phyloP scores from a whole-genome alignment of 441 rosid genomes.

The Sinapis alba region DNA sequence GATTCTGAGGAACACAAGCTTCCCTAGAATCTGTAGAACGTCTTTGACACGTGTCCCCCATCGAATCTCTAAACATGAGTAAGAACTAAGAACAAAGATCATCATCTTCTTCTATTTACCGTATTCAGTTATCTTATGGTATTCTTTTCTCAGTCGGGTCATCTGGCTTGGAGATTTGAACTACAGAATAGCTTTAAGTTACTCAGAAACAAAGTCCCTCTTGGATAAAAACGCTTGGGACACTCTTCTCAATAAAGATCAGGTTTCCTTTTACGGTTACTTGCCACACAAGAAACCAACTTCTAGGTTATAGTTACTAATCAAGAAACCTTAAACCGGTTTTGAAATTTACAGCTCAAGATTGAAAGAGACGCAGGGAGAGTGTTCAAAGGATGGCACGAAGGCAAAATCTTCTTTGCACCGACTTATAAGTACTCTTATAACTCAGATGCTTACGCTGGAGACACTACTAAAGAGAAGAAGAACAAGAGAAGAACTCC shows the following conservation, averaged over 20 bases:
- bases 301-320: neutral
- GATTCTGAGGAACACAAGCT: conserved; percentile 62
- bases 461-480: conserved; percentile 54
- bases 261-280: conserved; percentile 45
- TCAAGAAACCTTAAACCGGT: conserved; percentile 19
- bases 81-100: conserved; percentile 31
- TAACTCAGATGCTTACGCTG: conserved; percentile 68
- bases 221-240: conserved; percentile 55
- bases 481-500: conserved; percentile 77
- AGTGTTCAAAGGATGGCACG: conserved; percentile 72
- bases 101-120: neutral
- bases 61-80: conserved; percentile 67
- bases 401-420: conserved; percentile 63
- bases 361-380: conserved; percentile 75
- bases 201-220: conserved; percentile 58
- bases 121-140: neutral
- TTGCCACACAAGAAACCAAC: conserved; percentile 21
- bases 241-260: conserved; percentile 63
- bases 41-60: conserved; percentile 49
- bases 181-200: conserved; percentile 73
- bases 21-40: conserved; percentile 59
- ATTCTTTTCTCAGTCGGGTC: conserved; percentile 51
- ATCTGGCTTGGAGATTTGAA: conserved; percentile 79
- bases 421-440: conserved; percentile 73
- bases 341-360: conserved; percentile 49